Evolutionary conservation across 768 basidiomycete species (phyloP), one percentile per base, ranked within the genome.

Genomic region (Roridomyces roridus): DNA sequence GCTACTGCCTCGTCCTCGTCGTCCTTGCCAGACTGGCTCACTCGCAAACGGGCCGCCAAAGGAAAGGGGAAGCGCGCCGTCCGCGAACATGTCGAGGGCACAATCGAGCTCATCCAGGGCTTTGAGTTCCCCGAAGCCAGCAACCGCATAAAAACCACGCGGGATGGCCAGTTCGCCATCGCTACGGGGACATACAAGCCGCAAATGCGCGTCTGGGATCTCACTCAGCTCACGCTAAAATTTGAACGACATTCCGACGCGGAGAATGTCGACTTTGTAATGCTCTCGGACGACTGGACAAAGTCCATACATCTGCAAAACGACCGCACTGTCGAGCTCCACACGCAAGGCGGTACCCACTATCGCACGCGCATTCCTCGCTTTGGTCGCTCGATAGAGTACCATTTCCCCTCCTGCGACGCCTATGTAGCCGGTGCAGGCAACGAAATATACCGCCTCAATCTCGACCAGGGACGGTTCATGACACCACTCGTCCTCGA

Each of bases 111-210:
- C 62, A 88, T 95, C 46, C 94, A 99, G 68, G 91, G 95, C 54
- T 97, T 98, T 72, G 94, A 96, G 67, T 98, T 99, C 64, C 96
- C 97, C 8, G 95, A 98, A 70, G 94, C 96, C 15, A 94, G 92
- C 70, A 96, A 94, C 74, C 87, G 86, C 64, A 82, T 99, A 65
- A 94, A 88, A 72, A 89, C 89, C 5, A 98, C 96, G 3, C 79
- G 89, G 35, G 96, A 99, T 71, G 96, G 97, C 1, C 88, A 90
- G 66, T 90, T 96, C 83, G 89, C 86, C 11, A 83, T 98, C 52
- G 96, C 94, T 0, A 98, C 96, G 21, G 97, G 97, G 23, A 92
- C 91, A 4, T 99, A 99, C 77, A 99, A 99, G 72, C 97, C 97
- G 3, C 94, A 97, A 70, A 94, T 98, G 72, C 84, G 92, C 54